Evolutionary conservation across 176 grass and related monocot species (phyloP), one percentile per base, ranked within the genome.

Genomic region (Avena eriantha): DNA sequence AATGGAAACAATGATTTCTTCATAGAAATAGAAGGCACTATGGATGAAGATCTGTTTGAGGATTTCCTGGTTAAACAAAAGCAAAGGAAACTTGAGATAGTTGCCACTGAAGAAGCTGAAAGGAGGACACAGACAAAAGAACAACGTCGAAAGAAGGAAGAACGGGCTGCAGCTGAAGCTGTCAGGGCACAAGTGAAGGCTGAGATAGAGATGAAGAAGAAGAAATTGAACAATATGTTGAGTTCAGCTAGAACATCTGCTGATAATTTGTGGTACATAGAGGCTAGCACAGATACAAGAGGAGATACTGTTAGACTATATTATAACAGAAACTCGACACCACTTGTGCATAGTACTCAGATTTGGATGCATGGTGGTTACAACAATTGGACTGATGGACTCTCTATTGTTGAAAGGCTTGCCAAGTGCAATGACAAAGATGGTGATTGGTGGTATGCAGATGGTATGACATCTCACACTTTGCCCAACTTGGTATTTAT

Each of bases 301-400:
- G 90, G 79, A 15, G 84, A 92, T 36, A 83, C 45, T 47, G 71
- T 98, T 51, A 91, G 79, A 83, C 76, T 98, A 21, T 91, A 92
- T 69, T 95, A 98, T 83, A 95, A 98, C 21, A 81, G 65, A 87
- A 73, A 77, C 75, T 86, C 82, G 10, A 82, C 84, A 9, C 82
- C 88, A 33, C 90, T 95, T 82, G 81, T 81, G 60, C 88, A 89
- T 89, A 80, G 86, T 76, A 61, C 64, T 82, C 86, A 98, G 68
- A 91, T 95, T 54, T 98, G 96, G 93, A 86, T 98, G 86, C 96
- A 98, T 86, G 92, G 92, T 70, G 93, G 93, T 71, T 91, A 86
- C 85, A 98, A 98, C 74, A 94, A 88, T 84, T 98, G 96, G 96
- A 82, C 56, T 35, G 88, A 98, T 84, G 96, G 93, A 49, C 81